These are phyloP conservation scores for Macrophomina pseudophaseolina DNA, from an alignment of 2,329 filamentous ascomycete species.

Conservation along the genomic window DNA sequence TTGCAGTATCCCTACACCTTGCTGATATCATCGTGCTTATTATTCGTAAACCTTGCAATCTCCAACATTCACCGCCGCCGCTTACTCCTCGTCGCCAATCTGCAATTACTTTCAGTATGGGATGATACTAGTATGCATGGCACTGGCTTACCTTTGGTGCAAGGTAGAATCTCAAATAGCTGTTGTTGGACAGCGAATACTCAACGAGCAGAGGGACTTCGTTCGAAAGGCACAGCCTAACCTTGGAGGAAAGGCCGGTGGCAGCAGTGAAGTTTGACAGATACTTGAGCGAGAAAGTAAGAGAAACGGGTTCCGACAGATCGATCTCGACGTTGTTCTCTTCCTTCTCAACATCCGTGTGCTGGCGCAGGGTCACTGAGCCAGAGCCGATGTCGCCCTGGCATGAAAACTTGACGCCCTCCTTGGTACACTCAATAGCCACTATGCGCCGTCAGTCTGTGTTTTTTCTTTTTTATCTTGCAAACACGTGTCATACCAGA, in stretches of 20 bases:
- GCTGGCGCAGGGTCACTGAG: conserved; percentile 86
- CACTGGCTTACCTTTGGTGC: conserved; percentile 81
- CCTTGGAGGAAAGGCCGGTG: conserved; percentile 76
- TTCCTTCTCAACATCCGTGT: conserved; percentile 88
- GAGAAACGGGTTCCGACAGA: conserved; percentile 86
- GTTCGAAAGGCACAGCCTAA: conserved; percentile 92
- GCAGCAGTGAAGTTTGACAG: conserved; percentile 99
- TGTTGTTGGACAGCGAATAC: conserved; percentile 80
- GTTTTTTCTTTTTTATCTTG: background rate
- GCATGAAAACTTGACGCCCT: conserved; percentile 94
- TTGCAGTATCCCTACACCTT: conserved; percentile 27
- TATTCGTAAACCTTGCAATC: conserved; percentile 19
- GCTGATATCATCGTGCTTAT: conserved; percentile 23
- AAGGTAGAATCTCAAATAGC: conserved; percentile 95
- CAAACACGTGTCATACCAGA: conserved; percentile 69
- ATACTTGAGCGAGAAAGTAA: conserved; percentile 99
- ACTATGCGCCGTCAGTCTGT: conserved; percentile 61
- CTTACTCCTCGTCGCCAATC: conserved; percentile 72
- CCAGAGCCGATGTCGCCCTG: conserved; percentile 95
- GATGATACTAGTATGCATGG: background rate
- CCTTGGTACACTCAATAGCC: conserved; percentile 93
- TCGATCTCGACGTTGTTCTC: conserved; percentile 85
- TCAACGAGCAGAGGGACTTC: conserved; percentile 97
- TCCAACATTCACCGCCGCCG: background rate
- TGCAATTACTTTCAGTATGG: conserved; percentile 51